A percentile compares a stretch with the other conserved stretches of the same genome.
Conservation (phyloP, 306 rosid species). For the Malus domestica region DNA sequence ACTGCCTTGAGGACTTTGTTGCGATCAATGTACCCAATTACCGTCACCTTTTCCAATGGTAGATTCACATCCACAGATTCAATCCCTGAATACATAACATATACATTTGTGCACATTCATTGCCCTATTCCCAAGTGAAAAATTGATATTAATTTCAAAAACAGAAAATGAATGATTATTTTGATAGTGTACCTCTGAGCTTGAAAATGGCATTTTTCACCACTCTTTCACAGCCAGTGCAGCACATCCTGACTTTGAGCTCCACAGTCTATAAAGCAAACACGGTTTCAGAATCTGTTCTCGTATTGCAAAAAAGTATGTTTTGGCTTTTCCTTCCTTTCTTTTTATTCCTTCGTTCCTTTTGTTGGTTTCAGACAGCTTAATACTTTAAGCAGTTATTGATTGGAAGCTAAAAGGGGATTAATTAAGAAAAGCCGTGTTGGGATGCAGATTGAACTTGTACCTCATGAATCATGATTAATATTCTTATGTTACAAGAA, state of each 20-base stretch:
- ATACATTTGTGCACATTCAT: neutral
- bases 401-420: slow-evolving; percentile 11
- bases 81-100: slow-evolving; percentile 38
- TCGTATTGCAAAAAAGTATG: neutral
- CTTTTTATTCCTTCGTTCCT: slow-evolving; percentile 25
- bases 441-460: neutral
- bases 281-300: slow-evolving; percentile 12
- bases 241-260: slow-evolving; percentile 93
- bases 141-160: neutral
- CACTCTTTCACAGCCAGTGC: slow-evolving; percentile 87
- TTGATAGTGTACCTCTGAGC: slow-evolving; percentile 53
- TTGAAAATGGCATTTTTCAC: slow-evolving; percentile 78
- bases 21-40: slow-evolving; percentile 61
- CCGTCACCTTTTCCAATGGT: slow-evolving; percentile 65
- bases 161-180: neutral
- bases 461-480: neutral
- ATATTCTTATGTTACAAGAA: neutral
- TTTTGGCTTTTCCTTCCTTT: slow-evolving; percentile 10
- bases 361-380: slow-evolving; percentile 17
- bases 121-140: neutral
- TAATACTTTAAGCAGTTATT: slow-evolving; percentile 3
- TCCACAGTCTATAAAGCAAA: slow-evolving; percentile 84
- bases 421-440: slow-evolving; percentile 25
- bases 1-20: slow-evolving; percentile 82
- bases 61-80: slow-evolving; percentile 76